Evolutionary conservation across 1,284 basidiomycete genomes (phyloP), one percentile per base, ranked within the genome.

Genomic region (Malassezia obtusa): DNA sequence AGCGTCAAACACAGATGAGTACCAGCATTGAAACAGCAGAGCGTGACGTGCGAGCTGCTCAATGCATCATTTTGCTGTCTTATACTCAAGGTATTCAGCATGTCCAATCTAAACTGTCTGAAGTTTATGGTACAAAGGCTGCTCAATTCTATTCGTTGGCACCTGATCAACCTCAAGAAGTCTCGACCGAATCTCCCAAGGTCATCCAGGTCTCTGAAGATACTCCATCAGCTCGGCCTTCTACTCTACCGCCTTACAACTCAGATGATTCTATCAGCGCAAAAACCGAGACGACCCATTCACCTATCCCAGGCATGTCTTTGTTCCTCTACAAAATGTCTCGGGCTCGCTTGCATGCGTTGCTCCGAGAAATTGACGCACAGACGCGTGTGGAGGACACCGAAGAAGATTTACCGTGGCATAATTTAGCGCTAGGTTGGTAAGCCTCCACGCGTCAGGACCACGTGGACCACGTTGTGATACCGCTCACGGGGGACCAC

Each of bases 351-450:
- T 37, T 56, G 28, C 53, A 37, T n/a, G 19, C 30, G 25, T 14
- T 39, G 15, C 21, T 46, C 21, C 33, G 25, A 7, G 43, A 50
- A 10, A 26, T 40, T 12, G 31, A 50, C 32, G 33, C 14, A 8
- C n/a, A 26, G 17, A 32, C 44, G 22, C 48, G 53, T 35, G 44
- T 32, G 26, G 49, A 39, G 32, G 36, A 41, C 26, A 49, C 50
- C 6, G 48, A 56, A 26, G 53, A 56, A 26, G 53, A 56, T 25
- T 32, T 56, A 39, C 53, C 53, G 10, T 56, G 53, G 53, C 40
- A 45, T n/a, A 15, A 19, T 12, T 19, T n/a, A 17, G 53, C 53
- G 12, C 25, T 56, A 2, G 53, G 53, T n/a, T 45, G 50, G 22
- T 56, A 50, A 38, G n/a, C 26, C n/a, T 14, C 24, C 41, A 35